Conservation (phyloP, 2,329 filamentous ascomycete genomes). For the Metarhizium anisopliae region DNA sequence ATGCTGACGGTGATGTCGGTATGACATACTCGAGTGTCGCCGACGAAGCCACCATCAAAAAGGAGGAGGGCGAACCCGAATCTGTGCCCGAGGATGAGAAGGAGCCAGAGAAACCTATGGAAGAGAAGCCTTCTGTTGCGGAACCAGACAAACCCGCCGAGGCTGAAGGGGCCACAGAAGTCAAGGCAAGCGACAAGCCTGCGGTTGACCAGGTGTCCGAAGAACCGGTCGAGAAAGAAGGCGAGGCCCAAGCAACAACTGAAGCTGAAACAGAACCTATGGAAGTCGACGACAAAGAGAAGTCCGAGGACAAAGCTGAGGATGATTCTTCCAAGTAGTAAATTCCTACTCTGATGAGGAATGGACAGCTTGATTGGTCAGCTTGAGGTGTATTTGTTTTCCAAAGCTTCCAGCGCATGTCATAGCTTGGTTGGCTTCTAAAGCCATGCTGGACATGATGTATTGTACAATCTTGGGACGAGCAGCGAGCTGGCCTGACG, state of each 20-base stretch:
- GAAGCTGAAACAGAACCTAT: conserved; percentile 17
- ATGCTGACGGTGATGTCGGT: conserved; percentile 42
- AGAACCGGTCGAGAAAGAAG: conserved; percentile 13
- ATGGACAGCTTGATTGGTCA: neutral
- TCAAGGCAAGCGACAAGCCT: conserved; percentile 13
- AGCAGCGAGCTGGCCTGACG: conserved; percentile 1
- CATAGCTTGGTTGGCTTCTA: neutral
- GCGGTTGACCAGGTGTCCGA: conserved; percentile 13
- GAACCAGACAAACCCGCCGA: conserved; percentile 8
- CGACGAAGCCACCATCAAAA: conserved; percentile 27
- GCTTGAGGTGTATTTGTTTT: neutral
- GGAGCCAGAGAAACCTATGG: conserved; percentile 19
- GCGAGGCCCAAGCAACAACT: conserved; percentile 9
- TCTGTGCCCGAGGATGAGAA: conserved; percentile 23
- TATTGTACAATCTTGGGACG: conserved; percentile 1
- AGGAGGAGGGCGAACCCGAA: conserved; percentile 28
- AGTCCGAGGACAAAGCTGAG: conserved; percentile 16
- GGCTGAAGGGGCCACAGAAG: conserved; percentile 8
- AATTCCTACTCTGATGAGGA: conserved; percentile 8
- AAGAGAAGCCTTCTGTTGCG: conserved; percentile 13
- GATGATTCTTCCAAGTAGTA: conserved; percentile 14
- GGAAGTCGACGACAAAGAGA: conserved; percentile 25
- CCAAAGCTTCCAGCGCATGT: neutral
- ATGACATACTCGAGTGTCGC: conserved; percentile 33
- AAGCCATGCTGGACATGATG: neutral